Percentiles rank a stretch among this genome's conserved stretches.
Evolutionary conservation across 768 basidiomycete species (phyloP).

Genomic region (Melanogaster broomeanus): DNA sequence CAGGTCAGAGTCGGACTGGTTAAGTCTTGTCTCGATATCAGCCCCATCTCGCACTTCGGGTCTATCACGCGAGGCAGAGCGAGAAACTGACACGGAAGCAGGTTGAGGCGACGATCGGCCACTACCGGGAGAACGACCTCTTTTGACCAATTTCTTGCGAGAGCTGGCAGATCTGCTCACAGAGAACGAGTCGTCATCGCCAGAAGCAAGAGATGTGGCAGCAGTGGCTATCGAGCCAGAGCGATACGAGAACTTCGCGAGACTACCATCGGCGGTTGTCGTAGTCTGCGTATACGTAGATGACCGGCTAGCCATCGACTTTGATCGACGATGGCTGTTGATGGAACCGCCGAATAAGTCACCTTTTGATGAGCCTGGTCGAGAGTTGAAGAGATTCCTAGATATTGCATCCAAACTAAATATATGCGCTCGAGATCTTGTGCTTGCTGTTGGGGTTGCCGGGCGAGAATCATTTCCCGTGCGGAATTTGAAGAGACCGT

Average conservation of each 20-base stretch:
- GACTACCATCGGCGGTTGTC: conserved; percentile 63
- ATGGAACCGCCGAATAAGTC: conserved; percentile 79
- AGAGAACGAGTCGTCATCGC: conserved; percentile 62
- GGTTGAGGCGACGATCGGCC: conserved; percentile 37
- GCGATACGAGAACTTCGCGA: conserved; percentile 71
- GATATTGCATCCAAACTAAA: conserved; percentile 91
- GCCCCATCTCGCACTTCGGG: conserved; percentile 41
- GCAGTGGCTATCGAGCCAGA: conserved; percentile 66
- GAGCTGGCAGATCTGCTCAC: conserved; percentile 47
- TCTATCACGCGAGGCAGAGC: conserved; percentile 46
- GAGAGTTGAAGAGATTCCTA: conserved; percentile 79
- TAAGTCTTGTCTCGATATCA: conserved; percentile 42
- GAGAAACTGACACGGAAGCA: conserved; percentile 39
- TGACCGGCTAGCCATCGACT: conserved; percentile 71
- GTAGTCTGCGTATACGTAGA: conserved; percentile 75
- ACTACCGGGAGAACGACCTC: conserved; percentile 43
- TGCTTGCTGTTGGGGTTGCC: conserved; percentile 77
- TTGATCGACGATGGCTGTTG: conserved; percentile 58
- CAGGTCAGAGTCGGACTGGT: conserved; percentile 76
- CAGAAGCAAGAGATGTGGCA: conserved; percentile 59
- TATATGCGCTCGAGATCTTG: conserved; percentile 76
- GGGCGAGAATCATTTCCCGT: conserved; percentile 79
- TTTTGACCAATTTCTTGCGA: conserved; percentile 48
- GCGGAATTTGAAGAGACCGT: conserved; percentile 84
- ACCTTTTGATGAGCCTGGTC: conserved; percentile 65